Conservation (phyloP, 179 eudicot species). For the Corrigiola litoralis region DNA sequence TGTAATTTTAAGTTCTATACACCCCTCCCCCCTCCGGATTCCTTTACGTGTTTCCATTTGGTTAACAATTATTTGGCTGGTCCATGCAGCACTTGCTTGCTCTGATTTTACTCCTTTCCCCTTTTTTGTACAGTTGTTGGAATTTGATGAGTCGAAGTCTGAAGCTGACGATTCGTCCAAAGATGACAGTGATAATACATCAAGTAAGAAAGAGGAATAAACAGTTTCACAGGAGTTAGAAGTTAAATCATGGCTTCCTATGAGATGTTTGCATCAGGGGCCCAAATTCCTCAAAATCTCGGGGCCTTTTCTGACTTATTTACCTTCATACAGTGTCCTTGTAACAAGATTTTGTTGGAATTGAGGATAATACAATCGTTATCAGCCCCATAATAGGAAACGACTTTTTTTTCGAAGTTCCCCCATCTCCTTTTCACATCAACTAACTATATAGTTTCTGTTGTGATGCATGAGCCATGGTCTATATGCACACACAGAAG, state of each 20-base stretch:
- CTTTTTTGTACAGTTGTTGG: constrained; percentile 54
- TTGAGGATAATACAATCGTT: constrained; percentile 1
- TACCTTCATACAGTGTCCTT: constrained; percentile 9
- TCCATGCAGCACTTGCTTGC: too few species aligned
- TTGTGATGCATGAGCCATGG: too few species aligned
- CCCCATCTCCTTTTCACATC: background rate
- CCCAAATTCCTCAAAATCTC: background rate
- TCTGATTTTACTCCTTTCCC: constrained; percentile 3
- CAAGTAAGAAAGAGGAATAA: constrained; percentile 41
- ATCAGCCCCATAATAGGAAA: constrained; percentile 17
- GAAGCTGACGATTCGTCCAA: constrained; percentile 19
- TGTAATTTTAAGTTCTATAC: background rate
- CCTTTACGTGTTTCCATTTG: background rate
- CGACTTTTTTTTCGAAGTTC: background rate
- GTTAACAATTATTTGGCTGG: too few species aligned
- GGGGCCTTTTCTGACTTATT: constrained; percentile 8
- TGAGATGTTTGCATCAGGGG: background rate
- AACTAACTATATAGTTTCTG: too few species aligned
- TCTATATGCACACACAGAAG: too few species aligned
- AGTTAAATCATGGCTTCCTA: constrained; percentile 15
- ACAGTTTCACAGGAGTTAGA: constrained; percentile 20
- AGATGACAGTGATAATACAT: constrained; percentile 28
- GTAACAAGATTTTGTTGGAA: constrained; percentile 30
- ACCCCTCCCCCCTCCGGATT: too few species aligned
- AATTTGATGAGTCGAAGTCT: constrained; percentile 68